Evolutionary conservation across 2,329 filamentous ascomycete genomes (phyloP), one percentile per base, ranked within the genome.

Genomic region (Pseudogymnoascus sp.): DNA sequence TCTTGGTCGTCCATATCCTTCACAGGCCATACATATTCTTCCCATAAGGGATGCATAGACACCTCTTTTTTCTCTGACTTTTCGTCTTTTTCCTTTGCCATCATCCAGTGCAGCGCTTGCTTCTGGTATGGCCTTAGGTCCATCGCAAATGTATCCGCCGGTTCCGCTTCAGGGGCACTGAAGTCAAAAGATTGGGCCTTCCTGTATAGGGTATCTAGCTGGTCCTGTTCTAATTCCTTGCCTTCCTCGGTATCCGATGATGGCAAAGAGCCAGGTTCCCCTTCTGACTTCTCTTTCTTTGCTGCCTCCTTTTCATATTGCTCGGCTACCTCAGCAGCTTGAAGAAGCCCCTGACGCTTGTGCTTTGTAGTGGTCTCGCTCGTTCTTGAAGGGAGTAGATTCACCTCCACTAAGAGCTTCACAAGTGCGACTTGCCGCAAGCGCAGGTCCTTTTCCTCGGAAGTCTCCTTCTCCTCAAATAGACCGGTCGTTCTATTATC

Each of bases 171-270:
- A 1, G 92, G 92, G 0, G 92, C 97, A 72, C 86, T 85, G 71
- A 99, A 97, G 73, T 99, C 94, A 70, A 97, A 97, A 0, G 91
- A 92, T 72, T 99, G 94, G 0, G 94, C 94, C 72, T 99, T 99
- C 71, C 89, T 91, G 75, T 99, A 99, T 1, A 99, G 77, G 0
- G 90, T 86, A 73, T 99, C 94, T 3, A 99, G 86, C 73, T 99
- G 94, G 69, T 96, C 92, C 74, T 97, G 91, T 72, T 97, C 92
- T 0, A 99, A 82, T 75, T 97, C 92, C 69, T 92, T 84, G 2
- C 92, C 92, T 37, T 97, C 92, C 68, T 97, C 92, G 0, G 80
- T 79, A 56, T 85, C 78, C 4, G 84, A 82, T 0, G 86, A 86
- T 0, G 74, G 70, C 2, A 75, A 73, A 18, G 67, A 70, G 23